Evolutionary conservation across 208 protist genomes (phyloP).

Genomic region (Acanthamoeba healyi): DNA sequence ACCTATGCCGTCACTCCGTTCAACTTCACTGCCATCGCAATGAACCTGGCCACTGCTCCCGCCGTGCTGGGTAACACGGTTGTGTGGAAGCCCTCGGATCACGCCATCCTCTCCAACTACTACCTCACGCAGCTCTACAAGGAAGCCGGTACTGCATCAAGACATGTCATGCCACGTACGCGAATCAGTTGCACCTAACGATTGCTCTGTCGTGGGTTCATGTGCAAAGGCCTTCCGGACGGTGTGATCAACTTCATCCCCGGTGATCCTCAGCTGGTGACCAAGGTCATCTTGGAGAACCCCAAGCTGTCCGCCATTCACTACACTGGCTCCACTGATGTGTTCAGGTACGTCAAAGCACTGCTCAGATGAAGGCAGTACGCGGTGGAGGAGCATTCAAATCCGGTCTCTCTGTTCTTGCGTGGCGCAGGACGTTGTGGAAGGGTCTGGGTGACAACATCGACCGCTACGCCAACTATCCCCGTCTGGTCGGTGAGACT

Average conservation of each 20-base stretch:
- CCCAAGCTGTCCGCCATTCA: conserved; percentile 94
- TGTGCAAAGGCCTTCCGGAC: conserved; percentile 92
- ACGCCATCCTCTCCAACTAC: conserved; percentile 94
- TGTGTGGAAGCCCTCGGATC: conserved; percentile 97
- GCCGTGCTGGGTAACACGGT: conserved; percentile 97
- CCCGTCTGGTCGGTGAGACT: conserved; percentile 97
- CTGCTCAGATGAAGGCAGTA: too few species aligned
- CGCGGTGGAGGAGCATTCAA: too few species aligned
- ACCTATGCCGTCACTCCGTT: conserved; percentile 96
- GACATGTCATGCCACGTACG: too few species aligned
- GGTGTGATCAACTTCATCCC: conserved; percentile 95
- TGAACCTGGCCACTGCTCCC: conserved; percentile 96
- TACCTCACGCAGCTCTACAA: conserved; percentile 94
- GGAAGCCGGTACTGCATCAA: conserved; percentile 87
- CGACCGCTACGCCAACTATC: conserved; percentile 91
- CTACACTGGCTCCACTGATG: conserved; percentile 97
- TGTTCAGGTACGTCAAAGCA: conserved; percentile 4
- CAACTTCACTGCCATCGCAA: conserved; percentile 98
- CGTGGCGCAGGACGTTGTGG: conserved; percentile 93
- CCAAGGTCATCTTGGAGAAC: conserved; percentile 79
- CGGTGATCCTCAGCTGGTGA: conserved; percentile 75
- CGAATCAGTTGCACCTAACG: neutral
- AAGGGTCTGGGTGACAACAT: conserved; percentile 94
- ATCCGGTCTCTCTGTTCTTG: too few species aligned
- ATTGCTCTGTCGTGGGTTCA: neutral